Evolutionary conservation across 495 filamentous ascomycete species (phyloP).

Genomic region (Corynascus novoguineensis): DNA sequence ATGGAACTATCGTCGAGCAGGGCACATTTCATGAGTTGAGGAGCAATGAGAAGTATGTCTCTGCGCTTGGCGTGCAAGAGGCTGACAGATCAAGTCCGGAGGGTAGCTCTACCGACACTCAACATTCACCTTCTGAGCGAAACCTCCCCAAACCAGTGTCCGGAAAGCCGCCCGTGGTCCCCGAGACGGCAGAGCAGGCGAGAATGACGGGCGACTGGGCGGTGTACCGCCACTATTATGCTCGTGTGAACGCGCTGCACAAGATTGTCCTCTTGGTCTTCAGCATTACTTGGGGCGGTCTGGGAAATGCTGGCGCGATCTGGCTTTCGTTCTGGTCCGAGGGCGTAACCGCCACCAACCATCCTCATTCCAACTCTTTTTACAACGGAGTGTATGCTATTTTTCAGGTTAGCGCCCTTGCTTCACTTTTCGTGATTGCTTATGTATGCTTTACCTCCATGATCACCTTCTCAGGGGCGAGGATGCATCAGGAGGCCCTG

Average conservation of each 20-base stretch:
- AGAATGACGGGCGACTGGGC: conserved; percentile 21
- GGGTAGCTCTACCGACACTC: background rate
- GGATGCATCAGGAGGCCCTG: conserved; percentile 19
- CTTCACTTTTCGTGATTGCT: conserved; percentile 13
- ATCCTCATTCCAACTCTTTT: conserved; percentile 19
- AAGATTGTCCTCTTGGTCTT: conserved; percentile 3
- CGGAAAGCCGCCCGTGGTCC: background rate
- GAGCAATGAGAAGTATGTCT: conserved; percentile 23
- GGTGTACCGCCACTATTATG: conserved; percentile 23
- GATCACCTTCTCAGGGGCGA: conserved; percentile 17
- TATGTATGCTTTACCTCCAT: conserved; percentile 16
- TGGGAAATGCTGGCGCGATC: conserved; percentile 21
- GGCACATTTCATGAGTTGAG: conserved; percentile 25
- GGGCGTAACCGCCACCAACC: conserved; percentile 13
- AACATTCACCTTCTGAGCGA: background rate
- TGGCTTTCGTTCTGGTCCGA: conserved; percentile 28
- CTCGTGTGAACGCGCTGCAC: conserved; percentile 11
- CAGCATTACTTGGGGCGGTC: conserved; percentile 16
- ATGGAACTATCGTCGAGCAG: conserved; percentile 25
- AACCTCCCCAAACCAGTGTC: background rate
- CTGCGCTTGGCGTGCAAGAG: conserved; percentile 16
- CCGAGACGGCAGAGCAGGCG: conserved; percentile 1
- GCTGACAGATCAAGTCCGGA: background rate
- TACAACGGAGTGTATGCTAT: conserved; percentile 25
- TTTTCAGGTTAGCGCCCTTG: conserved; percentile 18